Evolutionary conservation across 208 protist species (phyloP).

Genomic region (Angomonas deanei): DNA sequence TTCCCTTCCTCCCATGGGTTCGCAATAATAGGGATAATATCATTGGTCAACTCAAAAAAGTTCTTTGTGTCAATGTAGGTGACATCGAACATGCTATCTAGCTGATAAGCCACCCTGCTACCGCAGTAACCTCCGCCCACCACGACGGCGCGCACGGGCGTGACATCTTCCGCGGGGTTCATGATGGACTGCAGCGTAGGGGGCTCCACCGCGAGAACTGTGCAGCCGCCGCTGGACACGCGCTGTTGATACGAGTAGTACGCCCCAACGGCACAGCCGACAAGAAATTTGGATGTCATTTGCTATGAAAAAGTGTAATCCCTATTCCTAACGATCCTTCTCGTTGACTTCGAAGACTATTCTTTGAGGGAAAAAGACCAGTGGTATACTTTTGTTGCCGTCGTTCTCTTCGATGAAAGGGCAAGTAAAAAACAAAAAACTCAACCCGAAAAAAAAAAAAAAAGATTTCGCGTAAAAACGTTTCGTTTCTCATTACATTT

Average conservation of each 20-base stretch:
- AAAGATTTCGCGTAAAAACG: background rate
- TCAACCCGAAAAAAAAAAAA: constrained; percentile 4
- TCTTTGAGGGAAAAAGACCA: too few relatives aligned
- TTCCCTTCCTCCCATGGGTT: constrained; percentile 57
- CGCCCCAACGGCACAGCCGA: constrained; percentile 28
- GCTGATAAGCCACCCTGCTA: constrained; percentile 60
- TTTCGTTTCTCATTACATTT: background rate
- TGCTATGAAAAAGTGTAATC: background rate
- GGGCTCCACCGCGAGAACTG: constrained; percentile 31
- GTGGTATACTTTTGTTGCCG: background rate
- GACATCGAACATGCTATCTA: constrained; percentile 85
- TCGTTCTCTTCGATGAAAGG: background rate
- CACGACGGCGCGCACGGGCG: constrained; percentile 66
- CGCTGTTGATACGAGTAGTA: constrained; percentile 29
- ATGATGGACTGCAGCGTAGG: constrained; percentile 70
- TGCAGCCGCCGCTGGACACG: constrained; percentile 17
- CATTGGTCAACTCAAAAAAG: constrained; percentile 82
- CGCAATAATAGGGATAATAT: constrained; percentile 68
- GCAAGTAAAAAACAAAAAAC: constrained; percentile 14
- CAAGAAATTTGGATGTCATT: constrained; percentile 57
- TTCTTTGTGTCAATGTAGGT: constrained; percentile 88
- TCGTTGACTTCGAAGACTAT: too few relatives aligned
- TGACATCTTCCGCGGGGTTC: constrained; percentile 72
- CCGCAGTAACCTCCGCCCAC: constrained; percentile 82
- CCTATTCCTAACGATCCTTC: too few relatives aligned